Conservation (phyloP, 2,329 filamentous ascomycete genomes). For the Aspergillus fijiensis region DNA sequence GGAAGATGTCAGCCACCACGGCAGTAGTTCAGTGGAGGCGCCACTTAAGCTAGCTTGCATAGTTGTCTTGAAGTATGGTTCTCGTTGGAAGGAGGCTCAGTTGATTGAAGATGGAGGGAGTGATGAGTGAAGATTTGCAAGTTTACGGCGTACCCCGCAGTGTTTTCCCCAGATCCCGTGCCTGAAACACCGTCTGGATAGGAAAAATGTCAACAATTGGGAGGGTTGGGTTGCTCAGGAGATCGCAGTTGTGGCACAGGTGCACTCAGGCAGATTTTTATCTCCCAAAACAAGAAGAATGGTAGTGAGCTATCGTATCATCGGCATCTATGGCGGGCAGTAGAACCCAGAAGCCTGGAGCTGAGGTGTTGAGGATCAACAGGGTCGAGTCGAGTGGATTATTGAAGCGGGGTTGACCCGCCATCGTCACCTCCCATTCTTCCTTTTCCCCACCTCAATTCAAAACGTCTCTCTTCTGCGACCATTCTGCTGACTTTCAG, state of each 20-base stretch:
- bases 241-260: background rate
- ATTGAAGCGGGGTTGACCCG: constrained; percentile 1
- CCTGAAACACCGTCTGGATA: background rate
- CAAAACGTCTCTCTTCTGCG: background rate
- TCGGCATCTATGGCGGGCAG: background rate
- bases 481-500: background rate
- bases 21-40: background rate
- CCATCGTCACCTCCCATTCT: background rate
- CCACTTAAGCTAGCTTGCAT: no score
- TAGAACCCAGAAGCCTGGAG: background rate
- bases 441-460: background rate
- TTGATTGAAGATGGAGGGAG: no score
- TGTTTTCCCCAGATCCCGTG: constrained; percentile 5
- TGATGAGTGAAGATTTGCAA: background rate
- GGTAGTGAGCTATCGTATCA: background rate
- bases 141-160: background rate
- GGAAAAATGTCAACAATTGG: background rate
- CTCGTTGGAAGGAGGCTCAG: background rate
- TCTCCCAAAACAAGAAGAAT: background rate
- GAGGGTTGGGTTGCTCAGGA: background rate
- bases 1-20: no score
- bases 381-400: background rate
- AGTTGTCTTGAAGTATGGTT: background rate
- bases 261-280: background rate
- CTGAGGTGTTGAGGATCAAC: background rate